Percentiles rank a stretch among this genome's conserved stretches.
Evolutionary conservation across 352 stramenopile genomes (phyloP).

Genomic region (Globisporangium megalacanthum): DNA sequence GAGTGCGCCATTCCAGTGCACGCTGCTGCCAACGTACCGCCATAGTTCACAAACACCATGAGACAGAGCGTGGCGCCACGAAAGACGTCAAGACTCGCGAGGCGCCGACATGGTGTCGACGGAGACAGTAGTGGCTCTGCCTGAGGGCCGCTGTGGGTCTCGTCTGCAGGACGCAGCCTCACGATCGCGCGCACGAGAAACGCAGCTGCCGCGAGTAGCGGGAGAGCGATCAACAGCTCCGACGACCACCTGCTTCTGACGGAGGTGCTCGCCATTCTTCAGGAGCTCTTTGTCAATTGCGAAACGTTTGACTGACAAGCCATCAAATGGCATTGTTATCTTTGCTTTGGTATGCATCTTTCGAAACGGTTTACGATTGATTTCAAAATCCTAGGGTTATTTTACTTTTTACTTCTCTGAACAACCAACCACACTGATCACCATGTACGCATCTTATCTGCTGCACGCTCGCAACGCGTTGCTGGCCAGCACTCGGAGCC

Average conservation of each 20-base stretch:
- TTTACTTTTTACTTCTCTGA: too few species aligned
- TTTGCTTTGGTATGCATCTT: too few species aligned
- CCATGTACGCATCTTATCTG: too few species aligned
- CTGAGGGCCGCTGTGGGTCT: background rate
- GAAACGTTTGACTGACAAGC: too few species aligned
- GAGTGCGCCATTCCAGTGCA: background rate
- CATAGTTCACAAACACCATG: conserved; percentile 90
- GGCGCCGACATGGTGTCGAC: conserved; percentile 15
- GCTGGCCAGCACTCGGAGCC: too few species aligned
- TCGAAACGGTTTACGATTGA: too few species aligned
- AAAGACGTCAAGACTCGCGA: conserved; percentile 56
- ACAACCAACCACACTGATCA: too few species aligned
- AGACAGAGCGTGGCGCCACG: conserved; percentile 64
- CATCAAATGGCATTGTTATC: too few species aligned
- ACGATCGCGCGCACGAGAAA: background rate
- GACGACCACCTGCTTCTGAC: background rate
- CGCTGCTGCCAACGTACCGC: conserved; percentile 21
- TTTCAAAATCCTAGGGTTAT: too few species aligned
- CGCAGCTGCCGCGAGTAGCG: background rate
- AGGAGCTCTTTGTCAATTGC: too few species aligned
- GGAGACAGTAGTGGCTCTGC: conserved; percentile 5
- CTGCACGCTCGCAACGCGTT: too few species aligned
- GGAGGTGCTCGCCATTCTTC: too few species aligned
- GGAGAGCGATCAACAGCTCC: background rate
- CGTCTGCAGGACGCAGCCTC: background rate